phyloP scores from a whole-genome alignment of 2,329 filamentous ascomycete species.

The Monilinia fructigena region DNA sequence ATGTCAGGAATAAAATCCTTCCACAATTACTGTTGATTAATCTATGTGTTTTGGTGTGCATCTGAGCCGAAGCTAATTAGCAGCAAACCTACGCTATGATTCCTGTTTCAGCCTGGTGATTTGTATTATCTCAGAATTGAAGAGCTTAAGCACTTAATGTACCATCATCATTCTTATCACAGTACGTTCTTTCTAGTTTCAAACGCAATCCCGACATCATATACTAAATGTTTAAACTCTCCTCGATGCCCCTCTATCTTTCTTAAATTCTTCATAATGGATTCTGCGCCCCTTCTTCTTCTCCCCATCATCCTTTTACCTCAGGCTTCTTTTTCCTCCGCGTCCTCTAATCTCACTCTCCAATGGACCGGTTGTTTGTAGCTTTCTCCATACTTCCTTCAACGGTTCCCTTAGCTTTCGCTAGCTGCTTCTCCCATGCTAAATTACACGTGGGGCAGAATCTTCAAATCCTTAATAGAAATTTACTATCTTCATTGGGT shows the following conservation, averaged over 20 bases:
- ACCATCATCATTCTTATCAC: slow-evolving; percentile 2
- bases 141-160: not conserved
- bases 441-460: slow-evolving; percentile 70
- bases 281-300: slow-evolving; percentile 23
- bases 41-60: not conserved
- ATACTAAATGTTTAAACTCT: no score
- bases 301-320: slow-evolving; percentile 33
- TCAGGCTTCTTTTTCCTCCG: slow-evolving; percentile 31
- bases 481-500: slow-evolving; percentile 48
- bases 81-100: slow-evolving; percentile 2
- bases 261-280: slow-evolving; percentile 22
- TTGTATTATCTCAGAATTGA: not conserved
- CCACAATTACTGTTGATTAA: not conserved
- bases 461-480: slow-evolving; percentile 66
- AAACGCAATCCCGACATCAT: no score
- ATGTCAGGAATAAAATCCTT: slow-evolving; percentile 19
- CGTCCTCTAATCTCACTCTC: slow-evolving; percentile 37
- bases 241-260: slow-evolving; percentile 17
- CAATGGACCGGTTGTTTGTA: slow-evolving; percentile 44
- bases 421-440: slow-evolving; percentile 64
- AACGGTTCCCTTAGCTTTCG: slow-evolving; percentile 51
- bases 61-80: not conserved
- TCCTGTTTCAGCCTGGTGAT: not conserved
- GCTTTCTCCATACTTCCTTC: slow-evolving; percentile 56
- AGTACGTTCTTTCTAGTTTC: no score